These are phyloP conservation scores for Gamsiella multidivaricata DNA, from an alignment of 192 early-diverging fungal genomes.

Conservation along the genomic window DNA sequence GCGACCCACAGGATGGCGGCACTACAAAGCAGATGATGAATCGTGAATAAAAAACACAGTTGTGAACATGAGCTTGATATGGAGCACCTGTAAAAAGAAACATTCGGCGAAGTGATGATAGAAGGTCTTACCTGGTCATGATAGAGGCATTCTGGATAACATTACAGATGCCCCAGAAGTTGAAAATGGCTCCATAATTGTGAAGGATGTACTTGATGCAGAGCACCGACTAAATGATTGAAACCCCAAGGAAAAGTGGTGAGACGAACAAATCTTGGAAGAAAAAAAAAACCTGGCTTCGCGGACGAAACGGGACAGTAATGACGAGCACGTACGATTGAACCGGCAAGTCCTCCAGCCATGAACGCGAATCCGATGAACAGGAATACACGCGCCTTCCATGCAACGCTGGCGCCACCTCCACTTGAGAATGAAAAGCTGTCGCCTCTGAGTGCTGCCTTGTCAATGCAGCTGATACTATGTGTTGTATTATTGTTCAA, in stretches of 20 bases:
- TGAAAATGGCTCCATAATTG: slow-evolving; percentile 27
- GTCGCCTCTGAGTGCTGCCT: slow-evolving; percentile 58
- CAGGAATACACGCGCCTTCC: slow-evolving; percentile 64
- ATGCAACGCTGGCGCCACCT: slow-evolving; percentile 49
- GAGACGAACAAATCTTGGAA: not conserved
- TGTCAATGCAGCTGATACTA: slow-evolving; percentile 68
- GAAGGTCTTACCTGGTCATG: slow-evolving; percentile 29
- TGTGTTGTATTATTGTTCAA: not conserved
- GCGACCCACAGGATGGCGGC: slow-evolving; percentile 54
- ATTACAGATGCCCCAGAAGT: slow-evolving; percentile 49
- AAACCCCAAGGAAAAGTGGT: not conserved
- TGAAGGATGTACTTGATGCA: slow-evolving; percentile 45
- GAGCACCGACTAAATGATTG: slow-evolving; percentile 18
- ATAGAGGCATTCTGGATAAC: slow-evolving; percentile 44
- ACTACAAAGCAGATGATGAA: slow-evolving; percentile 10
- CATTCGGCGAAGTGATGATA: not conserved
- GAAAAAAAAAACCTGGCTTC: not conserved
- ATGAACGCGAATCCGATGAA: slow-evolving; percentile 71
- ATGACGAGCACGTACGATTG: slow-evolving; percentile 53
- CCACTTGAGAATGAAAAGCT: slow-evolving; percentile 56
- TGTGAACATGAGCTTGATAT: not conserved
- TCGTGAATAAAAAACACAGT: not conserved
- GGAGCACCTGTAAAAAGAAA: not conserved
- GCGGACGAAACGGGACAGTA: not conserved
- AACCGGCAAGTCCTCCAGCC: slow-evolving; percentile 68